These are phyloP conservation scores for Daedaleopsis sinensis DNA, from an alignment of 768 basidiomycete genomes.

Conservation along the genomic window DNA sequence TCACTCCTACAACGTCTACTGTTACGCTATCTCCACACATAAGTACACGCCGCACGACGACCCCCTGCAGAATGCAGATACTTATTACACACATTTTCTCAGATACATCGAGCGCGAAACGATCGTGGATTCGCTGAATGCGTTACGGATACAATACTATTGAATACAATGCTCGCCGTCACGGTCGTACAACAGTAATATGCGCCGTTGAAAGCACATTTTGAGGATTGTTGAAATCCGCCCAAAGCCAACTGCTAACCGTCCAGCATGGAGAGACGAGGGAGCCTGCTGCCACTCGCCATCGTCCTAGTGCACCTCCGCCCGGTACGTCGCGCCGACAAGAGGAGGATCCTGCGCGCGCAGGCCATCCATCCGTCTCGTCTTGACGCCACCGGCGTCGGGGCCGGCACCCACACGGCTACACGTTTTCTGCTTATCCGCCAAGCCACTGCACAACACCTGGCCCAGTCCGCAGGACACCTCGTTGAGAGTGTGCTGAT, in stretches of 20 bases:
- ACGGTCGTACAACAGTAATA: conserved; percentile 3
- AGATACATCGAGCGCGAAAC: not conserved
- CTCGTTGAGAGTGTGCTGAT: conserved; percentile 37
- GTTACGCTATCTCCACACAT: too few relatives aligned
- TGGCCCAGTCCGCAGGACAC: conserved; percentile 34
- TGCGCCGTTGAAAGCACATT: conserved; percentile 28
- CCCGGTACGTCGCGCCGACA: conserved; percentile 2
- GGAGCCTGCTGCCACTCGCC: not conserved
- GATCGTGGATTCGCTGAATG: not conserved
- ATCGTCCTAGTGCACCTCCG: not conserved
- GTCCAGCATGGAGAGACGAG: not conserved
- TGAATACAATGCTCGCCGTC: conserved; percentile 12
- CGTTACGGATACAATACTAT: conserved; percentile 12
- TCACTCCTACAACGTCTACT: too few relatives aligned
- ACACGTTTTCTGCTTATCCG: conserved; percentile 23
- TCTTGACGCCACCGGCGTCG: not conserved
- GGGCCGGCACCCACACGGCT: conserved; percentile 24
- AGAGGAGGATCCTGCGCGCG: conserved; percentile 17
- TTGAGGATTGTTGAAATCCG: conserved; percentile 84
- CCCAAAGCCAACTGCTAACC: conserved; percentile 18
- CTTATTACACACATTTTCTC: not conserved
- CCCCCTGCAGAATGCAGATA: too few relatives aligned
- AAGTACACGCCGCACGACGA: too few relatives aligned
- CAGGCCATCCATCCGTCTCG: not conserved
- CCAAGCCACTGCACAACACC: conserved; percentile 20